Percentiles rank a stretch among this genome's conserved stretches.
Evolutionary conservation across 306 rosid genomes (phyloP).

Genomic region (Ormosia semicastrata): DNA sequence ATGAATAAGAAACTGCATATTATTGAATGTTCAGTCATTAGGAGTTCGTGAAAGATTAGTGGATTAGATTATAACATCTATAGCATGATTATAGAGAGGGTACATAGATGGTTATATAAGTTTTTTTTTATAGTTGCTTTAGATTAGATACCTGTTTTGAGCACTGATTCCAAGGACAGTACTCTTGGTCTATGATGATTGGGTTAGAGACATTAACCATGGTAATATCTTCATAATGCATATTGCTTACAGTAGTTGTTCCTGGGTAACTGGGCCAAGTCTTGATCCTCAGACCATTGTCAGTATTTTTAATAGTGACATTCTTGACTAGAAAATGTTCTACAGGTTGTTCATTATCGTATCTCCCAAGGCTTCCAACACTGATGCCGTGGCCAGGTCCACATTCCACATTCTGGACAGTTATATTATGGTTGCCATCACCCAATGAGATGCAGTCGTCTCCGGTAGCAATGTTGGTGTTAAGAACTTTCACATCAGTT

Average conservation of each 20-base stretch:
- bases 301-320: conserved; percentile 27
- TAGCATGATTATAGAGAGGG: neutral
- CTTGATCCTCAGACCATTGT: conserved; percentile 51
- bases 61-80: neutral
- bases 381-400: conserved; percentile 63
- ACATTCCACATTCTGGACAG: conserved; percentile 23
- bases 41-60: neutral
- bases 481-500: conserved; percentile 26
- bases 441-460: conserved; percentile 60
- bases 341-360: conserved; percentile 25
- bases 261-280: conserved; percentile 39
- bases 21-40: neutral
- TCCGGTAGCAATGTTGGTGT: conserved; percentile 36
- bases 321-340: conserved; percentile 21
- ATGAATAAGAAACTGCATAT: neutral
- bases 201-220: conserved; percentile 40
- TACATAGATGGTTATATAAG: neutral
- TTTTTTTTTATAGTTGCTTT: too few relatives aligned
- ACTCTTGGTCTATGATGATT: conserved; percentile 39
- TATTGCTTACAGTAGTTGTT: neutral
- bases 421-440: conserved; percentile 35
- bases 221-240: conserved; percentile 32
- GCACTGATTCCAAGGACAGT: conserved; percentile 47
- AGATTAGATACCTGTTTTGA: neutral
- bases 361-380: conserved; percentile 44